phyloP scores from a whole-genome alignment of 2,329 filamentous ascomycete genomes.

The Gnomoniopsis smithogilvyi region DNA sequence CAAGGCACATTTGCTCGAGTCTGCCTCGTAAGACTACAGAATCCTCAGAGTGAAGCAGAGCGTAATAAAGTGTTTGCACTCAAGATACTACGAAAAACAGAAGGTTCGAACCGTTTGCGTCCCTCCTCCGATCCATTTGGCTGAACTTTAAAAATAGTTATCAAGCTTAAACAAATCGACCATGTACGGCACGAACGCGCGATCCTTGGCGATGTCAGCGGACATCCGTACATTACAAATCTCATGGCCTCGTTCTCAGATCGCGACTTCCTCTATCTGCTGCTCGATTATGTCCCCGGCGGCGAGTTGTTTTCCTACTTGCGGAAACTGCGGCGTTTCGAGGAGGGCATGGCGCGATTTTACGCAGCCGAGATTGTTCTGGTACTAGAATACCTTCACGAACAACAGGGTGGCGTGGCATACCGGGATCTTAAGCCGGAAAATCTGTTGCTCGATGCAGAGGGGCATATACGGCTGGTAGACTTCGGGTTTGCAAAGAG shows the following conservation, averaged over 20 bases:
- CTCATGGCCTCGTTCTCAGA: conserved; percentile 79
- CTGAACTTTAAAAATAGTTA: conserved; percentile 46
- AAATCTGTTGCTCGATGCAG: conserved; percentile 73
- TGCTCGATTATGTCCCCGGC: conserved; percentile 79
- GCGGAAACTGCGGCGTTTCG: conserved; percentile 72
- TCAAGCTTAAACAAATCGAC: conserved; percentile 82
- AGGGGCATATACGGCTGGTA: conserved; percentile 78
- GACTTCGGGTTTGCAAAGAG: conserved; percentile 86
- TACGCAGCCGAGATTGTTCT: conserved; percentile 82
- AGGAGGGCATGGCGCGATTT: conserved; percentile 74
- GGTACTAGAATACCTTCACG: conserved; percentile 77
- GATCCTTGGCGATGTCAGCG: conserved; percentile 72
- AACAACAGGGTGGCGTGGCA: conserved; percentile 71
- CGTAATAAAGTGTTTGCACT: conserved; percentile 71
- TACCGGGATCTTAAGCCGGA: conserved; percentile 82
- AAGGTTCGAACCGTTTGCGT: conserved; percentile 32
- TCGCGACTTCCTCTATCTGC: conserved; percentile 74
- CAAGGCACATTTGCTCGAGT: conserved; percentile 78
- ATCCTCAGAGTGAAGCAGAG: conserved; percentile 44
- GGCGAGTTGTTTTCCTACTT: conserved; percentile 85
- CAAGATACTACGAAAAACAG: conserved; percentile 72
- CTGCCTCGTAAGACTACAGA: conserved; percentile 68
- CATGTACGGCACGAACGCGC: conserved; percentile 81
- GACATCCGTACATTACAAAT: conserved; percentile 80
- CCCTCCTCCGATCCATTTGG: background rate